Evolutionary conservation across 2,329 filamentous ascomycete species (phyloP).

Genomic region (Gaeumannomyces tritici): DNA sequence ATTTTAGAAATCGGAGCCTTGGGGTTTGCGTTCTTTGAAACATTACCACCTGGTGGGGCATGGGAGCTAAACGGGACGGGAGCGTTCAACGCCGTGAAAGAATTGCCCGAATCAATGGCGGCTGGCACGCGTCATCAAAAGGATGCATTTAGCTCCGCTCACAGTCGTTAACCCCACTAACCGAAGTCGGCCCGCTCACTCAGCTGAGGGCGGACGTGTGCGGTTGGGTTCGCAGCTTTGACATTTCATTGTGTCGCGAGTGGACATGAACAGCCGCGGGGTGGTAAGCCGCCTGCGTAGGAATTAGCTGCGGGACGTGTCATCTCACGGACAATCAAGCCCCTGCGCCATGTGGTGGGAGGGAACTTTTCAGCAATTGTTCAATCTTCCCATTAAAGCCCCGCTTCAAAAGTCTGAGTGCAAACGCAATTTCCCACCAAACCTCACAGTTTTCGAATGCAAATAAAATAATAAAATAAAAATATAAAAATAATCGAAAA

Average conservation of each 20-base stretch:
- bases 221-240: neutral
- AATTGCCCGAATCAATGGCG: neutral
- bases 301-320: neutral
- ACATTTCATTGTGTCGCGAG: neutral
- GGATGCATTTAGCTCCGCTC: neutral
- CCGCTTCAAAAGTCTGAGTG: no score
- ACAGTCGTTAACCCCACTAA: neutral
- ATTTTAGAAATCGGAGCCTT: no score
- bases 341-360: neutral
- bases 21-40: no score
- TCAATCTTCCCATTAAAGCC: no score
- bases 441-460: no score
- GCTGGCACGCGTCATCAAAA: neutral
- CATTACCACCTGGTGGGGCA: neutral
- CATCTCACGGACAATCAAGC: neutral
- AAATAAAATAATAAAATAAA: no score
- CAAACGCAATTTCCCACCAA: no score
- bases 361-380: no score
- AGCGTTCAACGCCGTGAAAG: neutral
- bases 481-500: no score
- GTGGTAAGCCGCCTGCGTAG: neutral
- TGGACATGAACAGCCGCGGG: neutral
- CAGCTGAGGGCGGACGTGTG: neutral
- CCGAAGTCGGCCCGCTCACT: neutral
- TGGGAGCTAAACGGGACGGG: neutral